Base-by-base conservation (phyloP, 2,329 filamentous ascomycete genomes). In the Cercospora berteroae region DNA sequence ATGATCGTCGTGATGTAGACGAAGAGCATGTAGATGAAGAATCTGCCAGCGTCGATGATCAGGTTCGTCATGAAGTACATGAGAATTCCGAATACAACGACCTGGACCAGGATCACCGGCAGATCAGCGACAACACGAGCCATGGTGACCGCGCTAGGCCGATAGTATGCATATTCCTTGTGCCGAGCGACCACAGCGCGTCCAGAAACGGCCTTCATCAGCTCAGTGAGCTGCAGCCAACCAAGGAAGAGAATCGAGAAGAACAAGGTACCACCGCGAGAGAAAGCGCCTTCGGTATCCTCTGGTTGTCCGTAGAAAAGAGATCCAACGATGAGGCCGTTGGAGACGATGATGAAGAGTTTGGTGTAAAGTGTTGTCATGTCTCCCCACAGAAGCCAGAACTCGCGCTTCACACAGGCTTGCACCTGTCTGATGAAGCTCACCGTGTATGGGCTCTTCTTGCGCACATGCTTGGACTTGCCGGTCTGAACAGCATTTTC, bases 321-420 rank as follows among this genome's bases (percentile, higher is more conserved):
- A 2, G 89, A 92, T 1, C 91, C 90, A 63, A 94, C 89, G 69
- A 96, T 91, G 9, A 96, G 83, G 64, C 80, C 86, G 76, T 92
- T 91, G 66, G 89, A 85, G 66, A 94, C 79, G 73, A 93, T 91
- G 76, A 93, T 92, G 79, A 93, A 90, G 67, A 90, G 84, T 72
- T 94, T 95, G 48, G 91, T 94, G 77, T 88, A 89, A 1, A 95
- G 83, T 0, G 90, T 90, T 0, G 88, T 88, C 67, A 85, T 89
- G 78, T 96, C 91, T 44, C 91, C 91, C 75, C 87, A 86, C 29
- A 93, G 86, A 31, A 96, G 85, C 89, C 91, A 93, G 67, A 92
- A 89, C 78, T 95, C 91, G 50, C 92, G 86, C 71, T 88, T 84
- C 0, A 89, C 90, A 69, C 81, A 89, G 83, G 88, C 87, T 29